Base-by-base conservation (phyloP, 2,329 filamentous ascomycete genomes). In the Boeremia exigua region DNA sequence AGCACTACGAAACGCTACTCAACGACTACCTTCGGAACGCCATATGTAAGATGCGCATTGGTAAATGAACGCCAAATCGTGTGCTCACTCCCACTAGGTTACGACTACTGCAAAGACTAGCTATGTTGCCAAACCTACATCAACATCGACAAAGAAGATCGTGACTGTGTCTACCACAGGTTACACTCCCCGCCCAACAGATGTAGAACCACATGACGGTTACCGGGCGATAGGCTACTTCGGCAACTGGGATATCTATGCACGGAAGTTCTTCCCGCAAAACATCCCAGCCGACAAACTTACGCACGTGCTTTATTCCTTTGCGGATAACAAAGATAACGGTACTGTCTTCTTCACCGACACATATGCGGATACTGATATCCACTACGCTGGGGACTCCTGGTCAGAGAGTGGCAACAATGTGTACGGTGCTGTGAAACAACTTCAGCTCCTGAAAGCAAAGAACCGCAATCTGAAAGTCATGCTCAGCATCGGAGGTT, bases 271-370 rank as follows among this genome's bases (percentile, higher is more conserved):
- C 72, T 84, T 87, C n/a, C 92, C 93, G 0, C 89, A 96, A 70
- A 87, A 96, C 71, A 83, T 98, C 6, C 90, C 91, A 0, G 86
- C 83, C 3, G 85, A 92, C 50, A 89, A 91, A 52, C 84, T 97
- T 37, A 98, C 93, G 0, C 94, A 98, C 70, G 78, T 98, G 4
- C 85, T 97, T 14, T 97, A 97, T 68, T 84, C 93, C 14, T 98
- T 98, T 77, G 94, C 91, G 70, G 96, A 97, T 72, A 85, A 96
- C 55, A 84, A 86, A 2, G 90, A 94, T 3, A 86, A 84, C 29
- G 94, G 94, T 45, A 91, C 96, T 76, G 92, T 76, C 38, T 57
- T 67, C 40, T 48, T 72, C 9, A 69, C 63, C 4, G 70, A 73
- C 53, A 56, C 51, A 4, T 72, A 65, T 44, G 65, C 70, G 7